A percentile compares a stretch with the other conserved stretches of the same genome.
Conservation (phyloP, 2,329 filamentous ascomycete species). For the Albifimbria verrucaria region DNA sequence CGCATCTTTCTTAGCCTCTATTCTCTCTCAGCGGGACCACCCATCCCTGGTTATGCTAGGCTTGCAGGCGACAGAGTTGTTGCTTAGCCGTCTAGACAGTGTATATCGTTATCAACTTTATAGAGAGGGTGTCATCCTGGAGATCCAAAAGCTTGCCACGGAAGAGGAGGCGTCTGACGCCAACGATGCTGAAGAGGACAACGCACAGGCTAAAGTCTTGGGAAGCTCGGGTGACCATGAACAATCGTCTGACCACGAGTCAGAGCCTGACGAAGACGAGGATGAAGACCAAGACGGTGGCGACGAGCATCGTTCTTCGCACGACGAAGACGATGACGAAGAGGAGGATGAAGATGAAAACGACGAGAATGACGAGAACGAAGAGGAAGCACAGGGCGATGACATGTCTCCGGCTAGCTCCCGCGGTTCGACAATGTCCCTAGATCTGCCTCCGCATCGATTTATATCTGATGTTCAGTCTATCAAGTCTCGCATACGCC, state of each 20-base stretch:
- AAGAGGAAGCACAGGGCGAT: constrained; percentile 48
- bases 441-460: constrained; percentile 51
- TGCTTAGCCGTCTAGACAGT: constrained; percentile 77
- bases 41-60: constrained; percentile 81
- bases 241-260: constrained; percentile 25
- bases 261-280: constrained; percentile 26
- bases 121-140: constrained; percentile 89
- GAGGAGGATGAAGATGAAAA: constrained; percentile 47
- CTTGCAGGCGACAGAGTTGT: constrained; percentile 82
- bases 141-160: constrained; percentile 77
- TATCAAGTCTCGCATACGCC: constrained; percentile 64
- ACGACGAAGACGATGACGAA: constrained; percentile 37
- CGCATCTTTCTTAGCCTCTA: constrained; percentile 91
- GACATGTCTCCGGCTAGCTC: constrained; percentile 65
- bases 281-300: constrained; percentile 31
- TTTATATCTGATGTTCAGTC: constrained; percentile 48
- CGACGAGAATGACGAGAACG: constrained; percentile 53
- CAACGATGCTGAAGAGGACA: neutral
- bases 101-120: constrained; percentile 97
- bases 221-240: constrained; percentile 24
- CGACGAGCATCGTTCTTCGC: neutral
- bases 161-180: constrained; percentile 28
- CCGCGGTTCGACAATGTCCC: constrained; percentile 62
- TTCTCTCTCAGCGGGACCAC: constrained; percentile 93
- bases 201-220: constrained; percentile 1